phyloP scores from a whole-genome alignment of 495 filamentous ascomycete species.

The Aspergillus mulundensis region DNA sequence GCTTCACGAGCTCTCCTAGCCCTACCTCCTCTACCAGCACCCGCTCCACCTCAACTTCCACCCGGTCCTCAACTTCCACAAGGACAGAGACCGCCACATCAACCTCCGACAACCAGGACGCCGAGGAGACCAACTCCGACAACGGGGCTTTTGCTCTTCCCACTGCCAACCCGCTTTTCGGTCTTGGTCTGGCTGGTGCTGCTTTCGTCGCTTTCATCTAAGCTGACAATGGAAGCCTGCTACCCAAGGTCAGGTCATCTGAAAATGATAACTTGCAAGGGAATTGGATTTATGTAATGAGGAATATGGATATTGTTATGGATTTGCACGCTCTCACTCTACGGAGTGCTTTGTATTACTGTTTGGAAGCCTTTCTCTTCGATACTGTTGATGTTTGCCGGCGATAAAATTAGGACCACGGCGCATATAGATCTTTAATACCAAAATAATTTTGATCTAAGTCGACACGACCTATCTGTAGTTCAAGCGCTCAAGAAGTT shows the following conservation, averaged over 20 bases:
- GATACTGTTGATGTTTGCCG: conserved; percentile 13
- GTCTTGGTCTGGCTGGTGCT: conserved; percentile 38
- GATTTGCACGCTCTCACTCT: conserved; percentile 2
- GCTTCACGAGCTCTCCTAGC: conserved; percentile 13
- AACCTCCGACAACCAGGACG: conserved; percentile 18
- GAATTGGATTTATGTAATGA: conserved; percentile 19
- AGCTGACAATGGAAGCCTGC: conserved; percentile 5
- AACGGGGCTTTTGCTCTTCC: conserved; percentile 33
- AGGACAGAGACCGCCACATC: conserved; percentile 1
- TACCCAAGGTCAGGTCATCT: not conserved
- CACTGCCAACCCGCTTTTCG: conserved; percentile 36
- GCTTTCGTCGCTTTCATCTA: conserved; percentile 48
- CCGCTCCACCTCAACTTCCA: conserved; percentile 3
- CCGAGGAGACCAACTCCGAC: conserved; percentile 16
- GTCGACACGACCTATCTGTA: too few relatives aligned
- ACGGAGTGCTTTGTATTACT: conserved; percentile 17
- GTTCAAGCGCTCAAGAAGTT: too few relatives aligned
- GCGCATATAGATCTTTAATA: conserved; percentile 21
- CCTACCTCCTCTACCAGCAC: not conserved
- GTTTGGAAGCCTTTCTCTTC: conserved; percentile 13
- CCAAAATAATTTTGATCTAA: not conserved
- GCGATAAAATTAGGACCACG: conserved; percentile 20
- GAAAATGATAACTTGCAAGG: not conserved
- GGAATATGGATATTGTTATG: conserved; percentile 28
- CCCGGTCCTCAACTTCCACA: not conserved